Conservation (phyloP, 2,329 filamentous ascomycete genomes). For the Fusarium nodosum region DNA sequence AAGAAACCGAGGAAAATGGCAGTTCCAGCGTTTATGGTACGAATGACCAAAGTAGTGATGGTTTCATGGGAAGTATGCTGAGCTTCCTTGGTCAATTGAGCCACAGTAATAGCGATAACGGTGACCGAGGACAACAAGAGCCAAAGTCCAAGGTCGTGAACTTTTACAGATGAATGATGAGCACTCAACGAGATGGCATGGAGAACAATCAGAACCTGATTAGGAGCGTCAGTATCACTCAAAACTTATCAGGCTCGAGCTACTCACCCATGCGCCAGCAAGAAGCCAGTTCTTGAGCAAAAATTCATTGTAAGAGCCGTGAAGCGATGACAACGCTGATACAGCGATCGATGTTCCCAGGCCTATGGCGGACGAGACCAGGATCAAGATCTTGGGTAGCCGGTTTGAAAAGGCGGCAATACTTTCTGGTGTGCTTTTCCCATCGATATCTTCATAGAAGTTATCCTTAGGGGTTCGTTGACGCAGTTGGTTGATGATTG, state of each 20-base stretch:
- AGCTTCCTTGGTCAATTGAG: conserved; percentile 60
- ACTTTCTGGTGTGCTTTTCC: conserved; percentile 74
- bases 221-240: conserved; percentile 11
- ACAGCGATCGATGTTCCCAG: conserved; percentile 68
- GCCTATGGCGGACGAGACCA: conserved; percentile 67
- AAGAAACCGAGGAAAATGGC: conserved; percentile 62
- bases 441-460: conserved; percentile 78
- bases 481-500: conserved; percentile 54
- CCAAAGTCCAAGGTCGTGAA: conserved; percentile 67
- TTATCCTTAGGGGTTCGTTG: conserved; percentile 57
- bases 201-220: conserved; percentile 64
- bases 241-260: background rate
- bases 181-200: conserved; percentile 66
- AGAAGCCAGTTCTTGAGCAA: conserved; percentile 71
- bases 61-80: conserved; percentile 51
- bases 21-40: conserved; percentile 62
- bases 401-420: conserved; percentile 72
- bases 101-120: conserved; percentile 59
- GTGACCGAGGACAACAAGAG: conserved; percentile 63
- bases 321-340: conserved; percentile 65
- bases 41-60: conserved; percentile 60
- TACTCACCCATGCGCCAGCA: conserved; percentile 73
- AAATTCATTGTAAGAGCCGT: conserved; percentile 54
- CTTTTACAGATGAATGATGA: conserved; percentile 64
- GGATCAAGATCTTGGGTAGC: conserved; percentile 67